phyloP scores from a whole-genome alignment of 2,329 filamentous ascomycete genomes.

The Sarocladiaceae sp. region DNA sequence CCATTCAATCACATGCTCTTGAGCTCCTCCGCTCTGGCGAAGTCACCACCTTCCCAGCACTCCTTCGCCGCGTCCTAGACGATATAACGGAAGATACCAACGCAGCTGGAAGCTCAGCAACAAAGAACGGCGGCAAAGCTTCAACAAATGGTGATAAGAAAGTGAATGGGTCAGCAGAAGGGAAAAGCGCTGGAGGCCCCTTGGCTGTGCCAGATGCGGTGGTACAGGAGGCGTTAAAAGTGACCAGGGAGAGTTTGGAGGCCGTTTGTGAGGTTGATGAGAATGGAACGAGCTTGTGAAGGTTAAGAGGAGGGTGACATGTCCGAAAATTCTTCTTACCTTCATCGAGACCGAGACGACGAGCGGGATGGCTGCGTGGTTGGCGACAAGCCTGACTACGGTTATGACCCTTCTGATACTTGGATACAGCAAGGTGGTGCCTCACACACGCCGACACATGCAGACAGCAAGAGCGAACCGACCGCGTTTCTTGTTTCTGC shows the following conservation, averaged over 20 bases:
- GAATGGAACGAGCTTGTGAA: constrained; percentile 12
- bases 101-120: constrained; percentile 19
- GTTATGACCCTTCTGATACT: no score
- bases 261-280: constrained; percentile 37
- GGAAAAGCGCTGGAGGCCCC: constrained; percentile 19
- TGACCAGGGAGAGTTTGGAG: constrained; percentile 56
- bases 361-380: no score
- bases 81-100: constrained; percentile 51
- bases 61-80: constrained; percentile 56
- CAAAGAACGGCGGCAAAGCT: constrained; percentile 22
- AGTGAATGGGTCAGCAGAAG: constrained; percentile 20
- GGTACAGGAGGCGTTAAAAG: constrained; percentile 58
- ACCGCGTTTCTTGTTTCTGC: no score
- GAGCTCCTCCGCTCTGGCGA: constrained; percentile 57
- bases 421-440: no score
- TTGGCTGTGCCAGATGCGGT: constrained; percentile 56
- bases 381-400: no score
- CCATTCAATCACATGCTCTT: constrained; percentile 56
- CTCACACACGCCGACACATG: no score
- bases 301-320: background rate
- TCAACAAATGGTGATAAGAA: constrained; percentile 20
- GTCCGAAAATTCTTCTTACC: background rate
- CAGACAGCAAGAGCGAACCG: no score
- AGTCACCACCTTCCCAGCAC: constrained; percentile 55
- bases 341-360: background rate